These are phyloP conservation scores for Phytophthora colocasiae DNA, from an alignment of 352 stramenopile species.

Conservation along the genomic window DNA sequence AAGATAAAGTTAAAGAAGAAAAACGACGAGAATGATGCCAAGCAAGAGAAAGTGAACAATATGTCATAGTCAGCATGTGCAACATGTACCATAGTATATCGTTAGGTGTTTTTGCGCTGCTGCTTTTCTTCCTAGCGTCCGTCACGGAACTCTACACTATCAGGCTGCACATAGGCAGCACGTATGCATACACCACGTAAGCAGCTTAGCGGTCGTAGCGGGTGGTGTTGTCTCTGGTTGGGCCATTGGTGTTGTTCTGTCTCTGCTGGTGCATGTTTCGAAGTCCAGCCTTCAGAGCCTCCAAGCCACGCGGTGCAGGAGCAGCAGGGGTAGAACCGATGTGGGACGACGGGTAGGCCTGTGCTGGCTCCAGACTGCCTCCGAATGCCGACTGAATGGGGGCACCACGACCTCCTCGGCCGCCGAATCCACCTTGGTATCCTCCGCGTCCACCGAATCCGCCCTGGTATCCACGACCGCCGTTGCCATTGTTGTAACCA, in stretches of 20 bases:
- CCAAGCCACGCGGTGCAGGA: constrained; percentile 56
- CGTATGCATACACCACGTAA: constrained; percentile 1
- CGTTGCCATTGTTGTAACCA: constrained; percentile 22
- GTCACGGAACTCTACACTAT: constrained; percentile 43
- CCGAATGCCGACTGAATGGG: constrained; percentile 74
- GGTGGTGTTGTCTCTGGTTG: constrained; percentile 25
- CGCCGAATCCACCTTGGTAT: constrained; percentile 40
- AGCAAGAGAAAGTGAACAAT: background rate
- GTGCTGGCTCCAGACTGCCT: constrained; percentile 53
- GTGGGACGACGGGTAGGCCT: constrained; percentile 58
- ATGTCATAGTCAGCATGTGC: background rate
- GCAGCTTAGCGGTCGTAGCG: constrained; percentile 69
- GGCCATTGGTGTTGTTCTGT: constrained; percentile 35
- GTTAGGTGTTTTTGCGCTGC: constrained; percentile 22
- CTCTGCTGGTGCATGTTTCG: constrained; percentile 89
- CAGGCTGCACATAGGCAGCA: constrained; percentile 11
- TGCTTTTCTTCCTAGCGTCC: constrained; percentile 31
- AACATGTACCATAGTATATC: constrained; percentile 17
- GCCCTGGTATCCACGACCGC: constrained; percentile 36
- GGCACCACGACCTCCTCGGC: constrained; percentile 44
- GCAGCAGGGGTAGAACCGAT: constrained; percentile 27
- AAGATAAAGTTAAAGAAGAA: constrained; percentile 1
- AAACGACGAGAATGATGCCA: background rate
- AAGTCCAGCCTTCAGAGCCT: constrained; percentile 81
- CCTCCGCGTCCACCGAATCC: constrained; percentile 27